Conservation (phyloP, 2,329 filamentous ascomycete species). For the Hypoxylon sp. region DNA sequence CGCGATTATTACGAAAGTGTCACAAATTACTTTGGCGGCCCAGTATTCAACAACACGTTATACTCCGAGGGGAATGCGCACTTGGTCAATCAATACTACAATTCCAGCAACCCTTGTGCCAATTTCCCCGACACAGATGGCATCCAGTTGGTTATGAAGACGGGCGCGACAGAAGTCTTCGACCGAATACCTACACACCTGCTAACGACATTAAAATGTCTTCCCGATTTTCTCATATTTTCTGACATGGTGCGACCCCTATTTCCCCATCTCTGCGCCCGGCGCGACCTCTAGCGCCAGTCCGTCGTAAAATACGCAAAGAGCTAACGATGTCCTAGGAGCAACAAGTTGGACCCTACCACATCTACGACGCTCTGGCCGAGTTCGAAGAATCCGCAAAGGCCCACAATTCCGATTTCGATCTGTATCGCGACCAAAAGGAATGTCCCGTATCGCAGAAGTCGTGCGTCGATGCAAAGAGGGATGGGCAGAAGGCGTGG, state of each 20-base stretch:
- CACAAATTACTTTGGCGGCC: slow-evolving; percentile 48
- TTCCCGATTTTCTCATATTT: slow-evolving; percentile 70
- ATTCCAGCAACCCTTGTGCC: slow-evolving; percentile 58
- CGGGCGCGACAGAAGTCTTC: slow-evolving; percentile 69
- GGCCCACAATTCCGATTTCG: slow-evolving; percentile 60
- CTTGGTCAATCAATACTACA: slow-evolving; percentile 55
- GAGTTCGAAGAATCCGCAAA: slow-evolving; percentile 57
- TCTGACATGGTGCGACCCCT: slow-evolving; percentile 63
- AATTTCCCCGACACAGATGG: slow-evolving; percentile 61
- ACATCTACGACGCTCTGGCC: slow-evolving; percentile 58
- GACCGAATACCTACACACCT: slow-evolving; percentile 70
- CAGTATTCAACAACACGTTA: slow-evolving; percentile 59
- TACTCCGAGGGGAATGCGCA: slow-evolving; percentile 57
- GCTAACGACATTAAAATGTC: slow-evolving; percentile 67
- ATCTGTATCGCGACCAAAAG: slow-evolving; percentile 62
- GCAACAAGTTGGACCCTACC: slow-evolving; percentile 64
- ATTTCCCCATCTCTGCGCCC: slow-evolving; percentile 38
- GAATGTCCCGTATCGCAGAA: slow-evolving; percentile 64
- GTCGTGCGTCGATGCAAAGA: slow-evolving; percentile 58
- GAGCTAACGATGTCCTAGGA: slow-evolving; percentile 55
- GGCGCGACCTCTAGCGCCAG: background rate
- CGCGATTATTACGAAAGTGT: slow-evolving; percentile 52
- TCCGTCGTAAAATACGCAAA: background rate
- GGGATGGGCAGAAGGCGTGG: slow-evolving; percentile 61
- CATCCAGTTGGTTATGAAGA: slow-evolving; percentile 70